Conservation (phyloP, 495 filamentous ascomycete genomes). For the Podospora comata region DNA sequence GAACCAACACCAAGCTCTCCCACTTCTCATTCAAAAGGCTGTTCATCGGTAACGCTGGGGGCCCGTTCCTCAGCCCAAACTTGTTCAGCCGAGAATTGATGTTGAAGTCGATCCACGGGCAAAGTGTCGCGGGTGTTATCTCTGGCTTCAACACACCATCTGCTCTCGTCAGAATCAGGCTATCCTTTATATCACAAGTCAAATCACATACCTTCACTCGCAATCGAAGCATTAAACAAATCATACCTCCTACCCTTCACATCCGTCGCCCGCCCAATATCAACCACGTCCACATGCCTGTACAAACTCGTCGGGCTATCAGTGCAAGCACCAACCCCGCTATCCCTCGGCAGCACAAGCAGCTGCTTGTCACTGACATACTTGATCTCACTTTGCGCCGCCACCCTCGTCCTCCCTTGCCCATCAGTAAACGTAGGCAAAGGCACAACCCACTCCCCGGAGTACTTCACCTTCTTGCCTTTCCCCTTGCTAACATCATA, state of each 20-base stretch:
- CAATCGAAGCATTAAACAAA: slow-evolving; percentile 24
- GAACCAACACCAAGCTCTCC: slow-evolving; percentile 67
- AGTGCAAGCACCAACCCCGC: slow-evolving; percentile 57
- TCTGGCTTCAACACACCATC: slow-evolving; percentile 28
- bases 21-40: slow-evolving; percentile 72
- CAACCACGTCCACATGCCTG: slow-evolving; percentile 72
- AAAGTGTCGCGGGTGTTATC: slow-evolving; percentile 64
- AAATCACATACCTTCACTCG: slow-evolving; percentile 16
- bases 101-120: slow-evolving; percentile 71
- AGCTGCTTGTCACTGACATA: slow-evolving; percentile 62
- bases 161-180: neutral
- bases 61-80: slow-evolving; percentile 41
- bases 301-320: slow-evolving; percentile 55
- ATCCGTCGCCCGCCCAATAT: slow-evolving; percentile 63
- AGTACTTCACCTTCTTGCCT: slow-evolving; percentile 38
- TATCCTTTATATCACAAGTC: neutral
- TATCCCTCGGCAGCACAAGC: slow-evolving; percentile 68
- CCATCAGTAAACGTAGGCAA: slow-evolving; percentile 55
- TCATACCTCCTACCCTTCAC: slow-evolving; percentile 59
- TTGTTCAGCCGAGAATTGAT: slow-evolving; percentile 62
- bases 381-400: slow-evolving; percentile 71
- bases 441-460: slow-evolving; percentile 65
- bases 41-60: neutral
- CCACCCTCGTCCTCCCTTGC: slow-evolving; percentile 46
- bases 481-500: slow-evolving; percentile 49